Conservation (phyloP, 176 grass and related monocot species). For the Puya raimondii region DNA sequence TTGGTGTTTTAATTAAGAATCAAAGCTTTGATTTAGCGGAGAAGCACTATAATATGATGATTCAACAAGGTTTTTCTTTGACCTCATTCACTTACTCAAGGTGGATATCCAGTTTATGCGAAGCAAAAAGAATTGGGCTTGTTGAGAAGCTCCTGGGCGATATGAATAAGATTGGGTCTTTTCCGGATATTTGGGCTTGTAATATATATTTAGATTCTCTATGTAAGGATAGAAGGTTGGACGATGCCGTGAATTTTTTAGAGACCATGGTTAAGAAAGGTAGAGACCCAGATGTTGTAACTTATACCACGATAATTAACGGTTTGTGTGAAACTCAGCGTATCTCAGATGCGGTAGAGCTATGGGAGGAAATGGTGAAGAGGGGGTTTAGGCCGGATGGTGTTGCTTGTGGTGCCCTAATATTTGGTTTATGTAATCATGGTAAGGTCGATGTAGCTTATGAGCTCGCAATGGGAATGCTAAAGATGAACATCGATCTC, state of each 20-base stretch:
- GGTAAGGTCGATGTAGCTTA: slow-evolving; percentile 52
- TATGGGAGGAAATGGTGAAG: slow-evolving; percentile 59
- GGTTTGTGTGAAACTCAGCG: slow-evolving; percentile 38
- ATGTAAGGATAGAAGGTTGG: slow-evolving; percentile 42
- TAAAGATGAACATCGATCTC: slow-evolving; percentile 52
- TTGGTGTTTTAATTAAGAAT: slow-evolving; percentile 51
- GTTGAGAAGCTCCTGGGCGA: slow-evolving; percentile 46
- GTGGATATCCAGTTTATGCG: slow-evolving; percentile 53
- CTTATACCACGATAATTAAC: slow-evolving; percentile 43
- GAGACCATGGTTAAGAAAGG: slow-evolving; percentile 37
- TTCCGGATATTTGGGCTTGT: slow-evolving; percentile 64
- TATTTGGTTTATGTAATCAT: slow-evolving; percentile 54
- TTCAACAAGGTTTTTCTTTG: slow-evolving; percentile 45
- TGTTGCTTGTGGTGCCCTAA: slow-evolving; percentile 42
- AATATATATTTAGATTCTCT: slow-evolving; percentile 68
- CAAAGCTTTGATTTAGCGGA: slow-evolving; percentile 59
- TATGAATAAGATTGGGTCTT: slow-evolving; percentile 51
- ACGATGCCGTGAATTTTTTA: slow-evolving; percentile 46
- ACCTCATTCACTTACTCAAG: slow-evolving; percentile 71
- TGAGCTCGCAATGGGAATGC: slow-evolving; percentile 40
- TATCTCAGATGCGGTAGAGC: slow-evolving; percentile 35
- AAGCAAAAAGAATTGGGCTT: slow-evolving; percentile 39
- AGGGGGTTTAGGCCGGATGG: slow-evolving; percentile 40
- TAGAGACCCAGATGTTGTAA: slow-evolving; percentile 50
- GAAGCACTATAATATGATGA: slow-evolving; percentile 41